Evolutionary conservation across 176 grass and related monocot species (phyloP), one percentile per base, ranked within the genome.

Genomic region (Lolium rigidum): DNA sequence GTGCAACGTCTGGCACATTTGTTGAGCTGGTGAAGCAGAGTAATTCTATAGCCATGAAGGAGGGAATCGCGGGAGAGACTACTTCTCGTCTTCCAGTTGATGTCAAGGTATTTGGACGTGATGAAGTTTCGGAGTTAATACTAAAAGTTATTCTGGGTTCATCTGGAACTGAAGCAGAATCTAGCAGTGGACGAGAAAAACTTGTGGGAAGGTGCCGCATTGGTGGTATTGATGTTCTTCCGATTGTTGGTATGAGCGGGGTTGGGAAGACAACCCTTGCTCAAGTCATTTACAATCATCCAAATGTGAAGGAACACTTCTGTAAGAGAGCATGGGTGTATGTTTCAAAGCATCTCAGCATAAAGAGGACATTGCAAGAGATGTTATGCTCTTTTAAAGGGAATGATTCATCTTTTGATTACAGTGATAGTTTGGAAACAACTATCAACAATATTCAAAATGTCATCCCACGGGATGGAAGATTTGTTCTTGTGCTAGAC

Each of bases 181-280:
- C 66, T 3, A 70, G 37, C 37, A 43, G 66, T 3, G 0, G 39
- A 69, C 39, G 66, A 70, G 66, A 7, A 70, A 70, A 70, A 43
- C 66, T 5, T 70, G 66, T 35, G 35, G 8, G 1, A 70, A 69
- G 65, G 65, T n/a, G 7, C 66, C 3, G 3, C 66, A 70, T 41
- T n/a, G 3, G 37, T 20, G 17, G 37, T 70, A 16, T 70, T 70
- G 66, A 70, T 70, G 66, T 70, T 10, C 39, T 70, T 35, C 66
- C 66, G 18, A 70, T 70, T 70, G 8, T 70, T 41, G 66, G 66
- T n/a, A 70, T 70, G 66, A 70, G 66, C 3, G 66, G 66, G 8
- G 37, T 70, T 70, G 66, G 66, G 9, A 70, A 70, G 66, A 70
- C 66, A 70, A 70, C 37, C 28, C 37, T 70, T 70, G 66, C 66